phyloP scores from a whole-genome alignment of 345 rosid genomes.

The Salix exigua region DNA sequence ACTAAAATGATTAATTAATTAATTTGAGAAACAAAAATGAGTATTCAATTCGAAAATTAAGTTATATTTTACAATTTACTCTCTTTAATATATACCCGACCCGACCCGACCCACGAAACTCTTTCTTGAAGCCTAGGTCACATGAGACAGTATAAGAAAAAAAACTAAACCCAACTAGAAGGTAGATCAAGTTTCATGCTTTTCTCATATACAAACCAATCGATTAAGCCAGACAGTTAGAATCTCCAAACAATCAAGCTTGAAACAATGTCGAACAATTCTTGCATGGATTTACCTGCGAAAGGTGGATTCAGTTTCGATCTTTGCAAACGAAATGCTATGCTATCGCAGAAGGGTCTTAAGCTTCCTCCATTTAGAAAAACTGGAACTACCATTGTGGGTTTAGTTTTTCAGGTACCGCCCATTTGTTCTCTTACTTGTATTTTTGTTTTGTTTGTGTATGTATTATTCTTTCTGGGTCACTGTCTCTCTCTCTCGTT shows the following conservation, averaged over 20 bases:
- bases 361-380: conserved; percentile 64
- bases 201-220: too few relatives aligned
- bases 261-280: conserved; percentile 44
- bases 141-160: too few relatives aligned
- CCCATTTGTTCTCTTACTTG: too few relatives aligned
- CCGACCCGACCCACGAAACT: too few relatives aligned
- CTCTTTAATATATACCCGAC: too few relatives aligned
- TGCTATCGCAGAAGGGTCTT: conserved; percentile 61
- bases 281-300: conserved; percentile 43
- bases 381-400: conserved; percentile 97
- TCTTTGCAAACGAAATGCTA: conserved; percentile 75
- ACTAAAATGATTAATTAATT: too few relatives aligned
- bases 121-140: too few relatives aligned
- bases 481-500: neutral
- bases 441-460: neutral
- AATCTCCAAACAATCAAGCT: neutral
- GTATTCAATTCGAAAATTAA: too few relatives aligned
- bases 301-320: conserved; percentile 86
- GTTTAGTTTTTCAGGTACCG: conserved; percentile 66
- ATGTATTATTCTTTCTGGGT: neutral
- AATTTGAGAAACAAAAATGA: too few relatives aligned
- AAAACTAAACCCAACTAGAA: too few relatives aligned
- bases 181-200: too few relatives aligned
- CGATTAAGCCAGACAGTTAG: neutral
- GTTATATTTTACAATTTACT: too few relatives aligned